Conservation (phyloP, 352 stramenopile genomes). For the Thalassiosira allenii region DNA sequence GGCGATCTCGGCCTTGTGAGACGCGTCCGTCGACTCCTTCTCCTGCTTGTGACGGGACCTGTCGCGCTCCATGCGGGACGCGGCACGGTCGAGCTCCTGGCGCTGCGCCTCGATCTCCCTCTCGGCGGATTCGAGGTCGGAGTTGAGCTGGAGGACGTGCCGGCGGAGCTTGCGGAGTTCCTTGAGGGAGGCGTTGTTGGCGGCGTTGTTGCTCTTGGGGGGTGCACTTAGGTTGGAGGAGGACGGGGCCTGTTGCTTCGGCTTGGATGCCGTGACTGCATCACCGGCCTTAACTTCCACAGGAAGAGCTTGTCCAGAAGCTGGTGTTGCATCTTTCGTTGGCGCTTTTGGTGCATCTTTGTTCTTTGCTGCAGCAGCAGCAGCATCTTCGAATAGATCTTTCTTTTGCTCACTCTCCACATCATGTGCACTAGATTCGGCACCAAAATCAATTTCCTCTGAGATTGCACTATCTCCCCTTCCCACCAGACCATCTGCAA, state of each 20-base stretch:
- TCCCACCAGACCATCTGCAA: too few relatives aligned
- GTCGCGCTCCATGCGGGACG: slow-evolving; percentile 74
- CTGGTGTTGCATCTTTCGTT: too few relatives aligned
- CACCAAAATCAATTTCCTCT: too few relatives aligned
- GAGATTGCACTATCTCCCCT: too few relatives aligned
- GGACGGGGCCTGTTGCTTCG: slow-evolving; percentile 17
- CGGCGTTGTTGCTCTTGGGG: slow-evolving; percentile 3
- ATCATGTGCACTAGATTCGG: too few relatives aligned
- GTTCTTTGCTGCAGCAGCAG: too few relatives aligned
- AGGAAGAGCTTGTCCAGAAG: too few relatives aligned
- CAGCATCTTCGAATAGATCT: too few relatives aligned
- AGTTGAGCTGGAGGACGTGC: slow-evolving; percentile 65
- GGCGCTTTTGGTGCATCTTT: too few relatives aligned
- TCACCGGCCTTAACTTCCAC: too few relatives aligned
- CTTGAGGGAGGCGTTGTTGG: slow-evolving; percentile 20
- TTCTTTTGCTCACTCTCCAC: too few relatives aligned
- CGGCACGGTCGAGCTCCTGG: slow-evolving; percentile 72
- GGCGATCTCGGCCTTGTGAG: slow-evolving; percentile 78
- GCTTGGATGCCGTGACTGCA: neutral
- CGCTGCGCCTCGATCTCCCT: slow-evolving; percentile 76
- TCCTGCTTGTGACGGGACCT: slow-evolving; percentile 70
- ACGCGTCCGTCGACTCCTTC: slow-evolving; percentile 64
- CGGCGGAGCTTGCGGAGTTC: slow-evolving; percentile 66
- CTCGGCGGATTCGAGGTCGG: slow-evolving; percentile 68
- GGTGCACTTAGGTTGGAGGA: slow-evolving; percentile 5